Base-by-base conservation (phyloP, 148 eudicot species). In the Dianthus caryophyllus region DNA sequence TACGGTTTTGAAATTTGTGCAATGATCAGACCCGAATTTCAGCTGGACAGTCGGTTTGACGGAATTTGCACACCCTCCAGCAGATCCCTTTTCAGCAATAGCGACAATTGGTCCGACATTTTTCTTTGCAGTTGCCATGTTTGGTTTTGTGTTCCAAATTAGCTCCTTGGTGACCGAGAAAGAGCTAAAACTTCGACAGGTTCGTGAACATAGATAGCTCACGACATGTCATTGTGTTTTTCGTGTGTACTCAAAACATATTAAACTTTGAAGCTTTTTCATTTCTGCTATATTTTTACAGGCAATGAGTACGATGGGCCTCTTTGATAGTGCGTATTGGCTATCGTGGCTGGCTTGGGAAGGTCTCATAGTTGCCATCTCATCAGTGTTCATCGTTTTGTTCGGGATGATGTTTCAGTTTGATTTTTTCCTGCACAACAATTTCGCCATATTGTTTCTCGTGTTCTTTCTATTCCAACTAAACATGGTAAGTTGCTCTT, bases 231-330 rank as follows among this genome's bases (percentile, higher is more conserved):
- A 41, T 41, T 41, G 12, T 1, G 44, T 41, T 41, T 41, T 41
- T 41, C 18, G 21, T 49, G 5, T 17, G 0, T 49, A 17, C 5
- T 49, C 18, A 9, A 22, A 59, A 20, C 64, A 16, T n/a, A n/a
- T 58, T 61, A 61, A 39, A 12, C 27, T 18, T 61, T 27, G 65
- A 61, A 0, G 48, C 25, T 21, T 61, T 25, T 18, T 55, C 14
- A 48, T 75, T 6, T 38, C 36, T 57, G 49, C 22, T 64, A 16
- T 26, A 5, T 22, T 24, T 62, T 54, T 49, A 69, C 85, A 94
- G 99, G 96, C 93, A 22, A 88, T 94, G 97, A 77, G 82, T 64
- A 84, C 90, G 83, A 94, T 94, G 97, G 99, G 99, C 69, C 96
- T 94, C 49, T 90, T 86, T 80, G 99, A 94, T 70, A 84, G 93